These are phyloP conservation scores for Nemania diffusa DNA, from an alignment of 2,329 filamentous ascomycete species.

Conservation along the genomic window DNA sequence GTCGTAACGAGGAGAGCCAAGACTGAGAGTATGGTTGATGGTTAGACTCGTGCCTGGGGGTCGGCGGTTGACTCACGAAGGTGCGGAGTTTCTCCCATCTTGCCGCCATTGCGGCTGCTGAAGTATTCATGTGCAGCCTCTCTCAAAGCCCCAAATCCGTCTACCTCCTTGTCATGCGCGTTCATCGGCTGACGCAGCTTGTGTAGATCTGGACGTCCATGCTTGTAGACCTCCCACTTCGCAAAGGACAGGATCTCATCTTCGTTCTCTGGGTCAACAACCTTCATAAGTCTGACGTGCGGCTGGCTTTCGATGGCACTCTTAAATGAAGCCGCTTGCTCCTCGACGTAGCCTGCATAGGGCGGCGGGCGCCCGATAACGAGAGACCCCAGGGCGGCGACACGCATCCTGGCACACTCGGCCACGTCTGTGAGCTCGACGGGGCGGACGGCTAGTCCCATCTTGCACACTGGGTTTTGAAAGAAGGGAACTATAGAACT, in stretches of 20 bases:
- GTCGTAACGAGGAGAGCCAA: neutral
- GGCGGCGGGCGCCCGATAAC: neutral
- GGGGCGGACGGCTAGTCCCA: neutral
- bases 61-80: neutral
- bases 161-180: neutral
- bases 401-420: neutral
- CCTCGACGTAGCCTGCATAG: neutral
- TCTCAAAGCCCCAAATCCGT: neutral
- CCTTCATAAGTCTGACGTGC: neutral
- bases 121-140: neutral
- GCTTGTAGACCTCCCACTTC: neutral
- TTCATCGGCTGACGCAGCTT: neutral
- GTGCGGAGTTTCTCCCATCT: neutral
- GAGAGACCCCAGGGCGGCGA: neutral
- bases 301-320: neutral
- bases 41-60: neutral
- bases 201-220: neutral
- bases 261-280: neutral
- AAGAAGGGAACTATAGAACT: neutral
- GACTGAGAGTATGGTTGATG: neutral
- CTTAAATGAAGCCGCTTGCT: neutral
- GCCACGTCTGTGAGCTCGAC: neutral
- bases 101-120: neutral
- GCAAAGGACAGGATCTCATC: neutral
- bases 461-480: neutral